A percentile compares a stretch with the other conserved stretches of the same genome.
These are phyloP conservation scores for Sambucus nigra DNA, from an alignment of 129 eudicot genomes.

Conservation along the genomic window DNA sequence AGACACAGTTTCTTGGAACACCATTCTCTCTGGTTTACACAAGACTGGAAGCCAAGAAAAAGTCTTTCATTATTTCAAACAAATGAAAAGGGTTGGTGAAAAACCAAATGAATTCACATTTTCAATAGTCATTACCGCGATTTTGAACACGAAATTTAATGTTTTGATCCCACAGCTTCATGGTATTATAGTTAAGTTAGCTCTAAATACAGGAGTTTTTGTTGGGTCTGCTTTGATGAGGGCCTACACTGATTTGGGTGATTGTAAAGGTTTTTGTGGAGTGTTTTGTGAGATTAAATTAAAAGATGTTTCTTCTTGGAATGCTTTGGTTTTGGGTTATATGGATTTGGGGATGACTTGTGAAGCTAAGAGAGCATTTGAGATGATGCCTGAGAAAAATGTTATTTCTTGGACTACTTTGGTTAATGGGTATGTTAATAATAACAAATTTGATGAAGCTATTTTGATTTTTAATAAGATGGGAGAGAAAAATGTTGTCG, in stretches of 20 bases:
- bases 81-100: constrained; percentile 31
- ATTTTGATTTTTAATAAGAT: constrained; percentile 29
- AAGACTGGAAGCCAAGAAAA: constrained; percentile 20
- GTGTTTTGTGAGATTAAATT: constrained; percentile 55
- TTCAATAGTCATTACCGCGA: constrained; percentile 38
- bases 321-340: constrained; percentile 64
- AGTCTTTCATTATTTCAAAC: constrained; percentile 23
- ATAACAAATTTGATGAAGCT: constrained; percentile 45
- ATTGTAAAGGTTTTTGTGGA: constrained; percentile 16
- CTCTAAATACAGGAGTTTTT: constrained; percentile 39
- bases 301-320: constrained; percentile 55
- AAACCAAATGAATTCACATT: constrained; percentile 52
- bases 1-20: constrained; percentile 77
- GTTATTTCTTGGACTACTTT: constrained; percentile 66
- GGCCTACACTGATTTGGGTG: constrained; percentile 45
- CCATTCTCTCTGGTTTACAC: constrained; percentile 52
- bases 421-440: constrained; percentile 61
- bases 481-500: constrained; percentile 58
- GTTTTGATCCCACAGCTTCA: constrained; percentile 65
- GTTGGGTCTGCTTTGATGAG: constrained; percentile 77
- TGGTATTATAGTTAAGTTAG: constrained; percentile 29
- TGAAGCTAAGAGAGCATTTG: constrained; percentile 50
- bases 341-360: constrained; percentile 61
- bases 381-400: constrained; percentile 47
- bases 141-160: constrained; percentile 20